Percentiles rank a stretch among this genome's conserved stretches.
Conservation (phyloP, 805 yeast genomes). For the Saccharomyces jurei region DNA sequence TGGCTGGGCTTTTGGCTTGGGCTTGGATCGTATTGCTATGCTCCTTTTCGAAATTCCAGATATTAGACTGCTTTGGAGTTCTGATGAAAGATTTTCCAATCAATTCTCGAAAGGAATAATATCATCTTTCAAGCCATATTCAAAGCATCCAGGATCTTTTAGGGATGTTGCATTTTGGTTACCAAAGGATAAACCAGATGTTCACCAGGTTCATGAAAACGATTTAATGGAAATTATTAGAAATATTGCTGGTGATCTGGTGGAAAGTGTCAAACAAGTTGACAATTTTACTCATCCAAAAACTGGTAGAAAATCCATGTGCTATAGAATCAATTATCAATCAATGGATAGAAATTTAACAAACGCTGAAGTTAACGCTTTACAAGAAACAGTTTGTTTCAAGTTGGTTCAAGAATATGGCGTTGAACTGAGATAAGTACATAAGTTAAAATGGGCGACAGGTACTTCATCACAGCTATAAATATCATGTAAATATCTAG, state of each 20-base stretch:
- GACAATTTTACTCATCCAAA: slow-evolving; percentile 86
- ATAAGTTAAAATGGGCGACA: no score
- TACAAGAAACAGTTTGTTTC: slow-evolving; percentile 58
- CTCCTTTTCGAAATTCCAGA: slow-evolving; percentile 90
- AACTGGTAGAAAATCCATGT: slow-evolving; percentile 64
- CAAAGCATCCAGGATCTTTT: slow-evolving; percentile 78
- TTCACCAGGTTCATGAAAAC: slow-evolving; percentile 57
- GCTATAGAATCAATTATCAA: slow-evolving; percentile 87
- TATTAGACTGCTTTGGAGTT: slow-evolving; percentile 86
- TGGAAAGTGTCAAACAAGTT: slow-evolving; percentile 71
- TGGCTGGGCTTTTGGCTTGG: slow-evolving; percentile 98
- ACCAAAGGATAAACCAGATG: slow-evolving; percentile 31
- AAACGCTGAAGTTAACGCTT: slow-evolving; percentile 69
- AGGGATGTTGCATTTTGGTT: slow-evolving; percentile 94
- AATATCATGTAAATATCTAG: not conserved
- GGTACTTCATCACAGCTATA: not conserved
- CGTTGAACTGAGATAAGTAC: slow-evolving; percentile 45
- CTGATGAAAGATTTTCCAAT: slow-evolving; percentile 61
- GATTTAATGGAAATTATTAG: slow-evolving; percentile 93
- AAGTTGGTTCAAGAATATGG: slow-evolving; percentile 45
- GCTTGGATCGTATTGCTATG: slow-evolving; percentile 94
- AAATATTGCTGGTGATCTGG: slow-evolving; percentile 74
- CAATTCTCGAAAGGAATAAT: slow-evolving; percentile 68
- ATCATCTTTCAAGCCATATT: slow-evolving; percentile 73
- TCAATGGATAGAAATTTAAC: slow-evolving; percentile 91